Conservation (phyloP, 2,329 filamentous ascomycete species). For the Dactylellina leptospora region DNA sequence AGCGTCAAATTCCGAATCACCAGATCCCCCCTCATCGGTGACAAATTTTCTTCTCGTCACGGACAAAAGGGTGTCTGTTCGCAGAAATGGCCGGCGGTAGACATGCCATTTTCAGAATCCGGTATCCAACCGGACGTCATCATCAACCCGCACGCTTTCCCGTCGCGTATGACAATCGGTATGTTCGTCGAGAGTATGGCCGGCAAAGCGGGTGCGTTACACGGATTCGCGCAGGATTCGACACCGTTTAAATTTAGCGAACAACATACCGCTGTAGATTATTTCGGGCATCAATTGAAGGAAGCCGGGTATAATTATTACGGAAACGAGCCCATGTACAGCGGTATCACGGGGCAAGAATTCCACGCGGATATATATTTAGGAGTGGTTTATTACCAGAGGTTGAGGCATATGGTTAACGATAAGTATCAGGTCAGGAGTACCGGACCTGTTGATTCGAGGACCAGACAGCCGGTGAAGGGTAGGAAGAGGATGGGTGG, state of each 20-base stretch:
- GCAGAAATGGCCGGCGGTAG: slow-evolving; percentile 90
- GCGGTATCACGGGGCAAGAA: slow-evolving; percentile 93
- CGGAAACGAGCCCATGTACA: slow-evolving; percentile 99
- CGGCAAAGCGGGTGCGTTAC: slow-evolving; percentile 90
- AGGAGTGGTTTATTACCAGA: slow-evolving; percentile 97
- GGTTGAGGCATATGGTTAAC: slow-evolving; percentile 98
- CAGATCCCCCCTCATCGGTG: slow-evolving; percentile 88
- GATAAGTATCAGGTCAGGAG: slow-evolving; percentile 99
- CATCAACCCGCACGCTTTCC: slow-evolving; percentile 99
- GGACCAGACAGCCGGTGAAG: slow-evolving; percentile 92
- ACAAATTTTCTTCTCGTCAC: slow-evolving; percentile 99
- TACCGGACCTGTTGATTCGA: slow-evolving; percentile 86
- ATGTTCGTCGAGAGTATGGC: slow-evolving; percentile 99
- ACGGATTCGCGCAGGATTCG: slow-evolving; percentile 93
- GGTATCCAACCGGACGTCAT: slow-evolving; percentile 98
- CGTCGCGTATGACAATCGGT: slow-evolving; percentile 98
- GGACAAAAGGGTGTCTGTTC: slow-evolving; percentile 97
- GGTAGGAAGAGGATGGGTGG: slow-evolving; percentile 94
- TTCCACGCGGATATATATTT: slow-evolving; percentile 95
- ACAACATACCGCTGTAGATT: slow-evolving; percentile 88
- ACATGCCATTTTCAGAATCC: slow-evolving; percentile 96
- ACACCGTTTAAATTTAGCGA: slow-evolving; percentile 96
- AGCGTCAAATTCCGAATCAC: slow-evolving; percentile 94
- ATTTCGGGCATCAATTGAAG: slow-evolving; percentile 93
- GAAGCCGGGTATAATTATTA: slow-evolving; percentile 98